These are phyloP conservation scores for Tylopilus intermedius DNA, from an alignment of 768 basidiomycete species.

Conservation along the genomic window DNA sequence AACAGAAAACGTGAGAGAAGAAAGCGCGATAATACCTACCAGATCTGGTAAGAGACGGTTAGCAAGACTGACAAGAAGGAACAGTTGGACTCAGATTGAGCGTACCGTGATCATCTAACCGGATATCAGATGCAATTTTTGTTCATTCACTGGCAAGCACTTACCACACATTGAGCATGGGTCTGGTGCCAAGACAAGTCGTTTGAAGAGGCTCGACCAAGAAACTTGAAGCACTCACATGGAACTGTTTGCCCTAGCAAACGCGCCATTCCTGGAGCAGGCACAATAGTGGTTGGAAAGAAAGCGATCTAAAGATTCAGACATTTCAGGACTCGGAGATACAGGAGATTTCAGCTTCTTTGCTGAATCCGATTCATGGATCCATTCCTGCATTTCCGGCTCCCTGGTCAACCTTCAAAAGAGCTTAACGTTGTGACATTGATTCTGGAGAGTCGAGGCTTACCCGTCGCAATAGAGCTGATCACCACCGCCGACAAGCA, in stretches of 20 bases:
- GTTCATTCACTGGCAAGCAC: constrained; percentile 14
- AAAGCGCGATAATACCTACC: constrained; percentile 28
- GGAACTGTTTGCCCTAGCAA: constrained; percentile 83
- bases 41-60: constrained; percentile 36
- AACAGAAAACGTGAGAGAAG: background rate
- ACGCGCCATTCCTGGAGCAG: constrained; percentile 80
- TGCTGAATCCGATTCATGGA: constrained; percentile 51
- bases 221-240: constrained; percentile 51
- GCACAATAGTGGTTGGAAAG: constrained; percentile 91
- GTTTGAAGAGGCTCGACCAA: background rate
- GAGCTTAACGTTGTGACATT: background rate
- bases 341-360: constrained; percentile 56
- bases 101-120: constrained; percentile 77
- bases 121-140: background rate
- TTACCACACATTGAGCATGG: constrained; percentile 80
- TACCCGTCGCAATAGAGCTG: constrained; percentile 85
- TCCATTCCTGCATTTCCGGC: constrained; percentile 86
- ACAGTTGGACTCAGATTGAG: background rate
- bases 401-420: constrained; percentile 67
- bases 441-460: constrained; percentile 17
- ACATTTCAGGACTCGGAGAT: constrained; percentile 71
- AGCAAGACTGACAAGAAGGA: constrained; percentile 1
- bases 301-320: constrained; percentile 74
- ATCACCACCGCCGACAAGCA: constrained; percentile 90
- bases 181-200: constrained; percentile 39